Evolutionary conservation across 768 basidiomycete genomes (phyloP).

Genomic region (Gelatoporia subvermispora): DNA sequence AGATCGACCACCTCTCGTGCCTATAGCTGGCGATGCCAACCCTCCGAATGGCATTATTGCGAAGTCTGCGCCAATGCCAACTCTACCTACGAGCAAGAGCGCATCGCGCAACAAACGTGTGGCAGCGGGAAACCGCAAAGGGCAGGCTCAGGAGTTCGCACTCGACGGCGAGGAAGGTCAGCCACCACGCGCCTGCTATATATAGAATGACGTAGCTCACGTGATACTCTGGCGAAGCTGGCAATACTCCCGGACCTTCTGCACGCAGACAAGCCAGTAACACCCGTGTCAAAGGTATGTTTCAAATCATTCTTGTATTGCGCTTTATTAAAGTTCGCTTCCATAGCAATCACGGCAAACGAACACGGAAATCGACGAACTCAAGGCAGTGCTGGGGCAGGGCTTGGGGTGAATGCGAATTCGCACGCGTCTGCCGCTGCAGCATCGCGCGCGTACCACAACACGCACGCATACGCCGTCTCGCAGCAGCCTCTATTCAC

Average conservation of each 20-base stretch:
- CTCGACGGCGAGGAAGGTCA: conserved; percentile 65
- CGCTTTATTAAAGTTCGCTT: conserved; percentile 7
- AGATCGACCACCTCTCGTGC: conserved; percentile 42
- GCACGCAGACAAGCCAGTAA: conserved; percentile 24
- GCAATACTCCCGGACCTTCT: conserved; percentile 32
- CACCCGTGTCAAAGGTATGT: conserved; percentile 33
- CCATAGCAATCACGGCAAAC: conserved; percentile 26
- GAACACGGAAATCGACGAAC: conserved; percentile 49
- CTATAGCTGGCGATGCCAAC: conserved; percentile 16
- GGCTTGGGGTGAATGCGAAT: conserved; percentile 24
- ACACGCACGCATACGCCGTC: conserved; percentile 74
- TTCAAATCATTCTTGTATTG: conserved; percentile 30
- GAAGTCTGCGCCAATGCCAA: conserved; percentile 13
- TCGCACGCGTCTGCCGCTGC: conserved; percentile 27
- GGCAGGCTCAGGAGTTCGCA: conserved; percentile 24
- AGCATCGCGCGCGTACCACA: conserved; percentile 62
- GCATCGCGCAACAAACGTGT: conserved; percentile 24
- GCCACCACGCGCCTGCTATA: not conserved
- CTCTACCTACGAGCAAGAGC: conserved; percentile 18
- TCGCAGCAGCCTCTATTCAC: conserved; percentile 76
- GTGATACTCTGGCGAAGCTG: conserved; percentile 27
- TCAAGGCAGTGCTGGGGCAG: conserved; percentile 33
- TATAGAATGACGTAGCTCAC: conserved; percentile 25
- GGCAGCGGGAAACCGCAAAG: conserved; percentile 22
- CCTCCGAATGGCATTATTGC: conserved; percentile 25